Evolutionary conservation across 768 basidiomycete species (phyloP), one percentile per base, ranked within the genome.

Genomic region (Chalciporus piperatus): DNA sequence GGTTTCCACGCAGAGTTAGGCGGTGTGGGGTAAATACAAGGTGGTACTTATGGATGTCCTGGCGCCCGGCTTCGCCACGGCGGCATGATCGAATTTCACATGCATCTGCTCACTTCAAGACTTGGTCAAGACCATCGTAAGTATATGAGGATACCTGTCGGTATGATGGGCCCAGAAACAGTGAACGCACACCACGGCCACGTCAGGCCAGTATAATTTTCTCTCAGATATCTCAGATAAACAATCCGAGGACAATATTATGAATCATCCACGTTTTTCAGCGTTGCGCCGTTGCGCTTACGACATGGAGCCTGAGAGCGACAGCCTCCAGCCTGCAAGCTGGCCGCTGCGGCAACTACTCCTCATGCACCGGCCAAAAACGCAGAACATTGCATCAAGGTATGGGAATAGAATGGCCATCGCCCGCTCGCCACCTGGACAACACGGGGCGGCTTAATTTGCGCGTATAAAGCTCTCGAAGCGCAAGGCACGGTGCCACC

Each of bases 391-490:
- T 47, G 28, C 45, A 17, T 19, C 41, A 41, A 20, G 32, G 47
- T 33, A 16, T 13, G 44, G 25, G 14, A 22, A 28, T 25, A 35
- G 32, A 23, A 45, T 32, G 13, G 45, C 27, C 16, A 38, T 47
- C 3, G 6, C 22, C 14, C 2, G 22, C 39, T 16, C 7, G 16
- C 25, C 37, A 17, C 33, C 30, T 16, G 11, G 40, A 32, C 13
- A 4, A 45, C 47, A 48, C 30, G 55, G 16, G 22, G 41, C 27
- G 27, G 17, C 9, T 14, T 9, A 25, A 12, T 52, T 22, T n/a
- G 2, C 16, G 10, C 28, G 16, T 53, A 60, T 50, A 55, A 37
- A 61, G 35, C 45, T 44, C 22, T 23, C 38, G 35, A 39, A 30
- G 39, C 32, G 10, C 22, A n/a, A 17, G 5, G 13, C 27, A 32